These are phyloP conservation scores for Spiraea crenata DNA, from an alignment of 331 rosid genomes.

Conservation along the genomic window DNA sequence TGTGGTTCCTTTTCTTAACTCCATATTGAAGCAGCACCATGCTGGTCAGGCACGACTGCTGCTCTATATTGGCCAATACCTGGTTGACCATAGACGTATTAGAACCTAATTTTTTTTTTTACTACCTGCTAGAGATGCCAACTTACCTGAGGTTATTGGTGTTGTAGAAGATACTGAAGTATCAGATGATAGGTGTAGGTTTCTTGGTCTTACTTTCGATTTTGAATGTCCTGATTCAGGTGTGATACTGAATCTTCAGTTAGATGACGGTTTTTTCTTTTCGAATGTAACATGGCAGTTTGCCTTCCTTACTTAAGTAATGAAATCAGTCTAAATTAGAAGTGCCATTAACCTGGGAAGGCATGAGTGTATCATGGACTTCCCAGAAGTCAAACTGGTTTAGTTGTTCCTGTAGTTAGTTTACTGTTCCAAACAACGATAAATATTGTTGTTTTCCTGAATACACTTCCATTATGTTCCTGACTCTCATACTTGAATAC, in stretches of 20 bases:
- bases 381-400: background rate
- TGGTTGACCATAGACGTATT: no score
- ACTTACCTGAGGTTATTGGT: background rate
- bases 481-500: background rate
- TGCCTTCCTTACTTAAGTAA: background rate
- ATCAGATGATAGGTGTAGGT: background rate
- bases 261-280: background rate
- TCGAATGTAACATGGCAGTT: background rate
- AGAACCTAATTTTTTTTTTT: background rate
- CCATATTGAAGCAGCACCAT: background rate
- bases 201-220: background rate
- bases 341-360: conserved; percentile 3
- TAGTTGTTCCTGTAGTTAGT: background rate
- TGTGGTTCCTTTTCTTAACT: background rate
- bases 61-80: background rate
- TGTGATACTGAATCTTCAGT: background rate
- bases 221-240: background rate
- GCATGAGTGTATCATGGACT: background rate
- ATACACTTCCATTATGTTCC: background rate
- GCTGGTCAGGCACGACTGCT: background rate
- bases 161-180: background rate
- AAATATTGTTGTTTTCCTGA: background rate
- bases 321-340: background rate
- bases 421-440: background rate
- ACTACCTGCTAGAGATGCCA: background rate